These are phyloP conservation scores for Microthlaspi erraticum DNA, from an alignment of 345 rosid species.

Conservation along the genomic window DNA sequence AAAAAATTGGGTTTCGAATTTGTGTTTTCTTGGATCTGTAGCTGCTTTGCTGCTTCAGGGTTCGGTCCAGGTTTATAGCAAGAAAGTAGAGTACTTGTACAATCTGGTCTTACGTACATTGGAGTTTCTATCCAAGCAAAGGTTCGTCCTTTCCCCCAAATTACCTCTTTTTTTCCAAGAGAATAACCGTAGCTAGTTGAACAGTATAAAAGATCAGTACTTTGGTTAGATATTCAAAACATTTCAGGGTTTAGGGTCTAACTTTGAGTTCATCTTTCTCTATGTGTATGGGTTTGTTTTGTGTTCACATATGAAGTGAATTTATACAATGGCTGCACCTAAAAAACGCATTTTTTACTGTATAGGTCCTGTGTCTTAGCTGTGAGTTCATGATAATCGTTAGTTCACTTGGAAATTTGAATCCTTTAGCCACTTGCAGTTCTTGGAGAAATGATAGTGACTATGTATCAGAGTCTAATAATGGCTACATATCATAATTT, in stretches of 20 bases:
- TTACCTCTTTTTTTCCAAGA: neutral
- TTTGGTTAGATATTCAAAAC: constrained; percentile 13
- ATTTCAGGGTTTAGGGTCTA: constrained; percentile 25
- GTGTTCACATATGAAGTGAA: constrained; percentile 29
- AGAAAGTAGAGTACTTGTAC: constrained; percentile 94
- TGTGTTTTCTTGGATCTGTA: constrained; percentile 45
- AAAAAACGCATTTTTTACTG: neutral
- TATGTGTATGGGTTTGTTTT: constrained; percentile 24
- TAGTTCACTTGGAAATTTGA: neutral
- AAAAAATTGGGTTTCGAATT: constrained; percentile 18
- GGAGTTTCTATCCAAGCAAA: constrained; percentile 85
- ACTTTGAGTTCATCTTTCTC: constrained; percentile 26
- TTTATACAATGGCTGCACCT: constrained; percentile 3
- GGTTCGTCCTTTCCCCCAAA: constrained; percentile 50
- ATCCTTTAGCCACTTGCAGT: neutral
- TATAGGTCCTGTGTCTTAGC: constrained; percentile 13
- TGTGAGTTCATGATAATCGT: constrained; percentile 14
- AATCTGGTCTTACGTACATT: constrained; percentile 89
- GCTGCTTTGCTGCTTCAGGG: constrained; percentile 99
- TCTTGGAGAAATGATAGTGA: neutral
- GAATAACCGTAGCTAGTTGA: neutral
- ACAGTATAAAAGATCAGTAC: neutral
- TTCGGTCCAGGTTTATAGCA: constrained; percentile 94
- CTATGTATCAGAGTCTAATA: neutral
- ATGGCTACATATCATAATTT: neutral